These are phyloP conservation scores for Trichophyton simii DNA, from an alignment of 2,329 filamentous ascomycete species.

Conservation along the genomic window DNA sequence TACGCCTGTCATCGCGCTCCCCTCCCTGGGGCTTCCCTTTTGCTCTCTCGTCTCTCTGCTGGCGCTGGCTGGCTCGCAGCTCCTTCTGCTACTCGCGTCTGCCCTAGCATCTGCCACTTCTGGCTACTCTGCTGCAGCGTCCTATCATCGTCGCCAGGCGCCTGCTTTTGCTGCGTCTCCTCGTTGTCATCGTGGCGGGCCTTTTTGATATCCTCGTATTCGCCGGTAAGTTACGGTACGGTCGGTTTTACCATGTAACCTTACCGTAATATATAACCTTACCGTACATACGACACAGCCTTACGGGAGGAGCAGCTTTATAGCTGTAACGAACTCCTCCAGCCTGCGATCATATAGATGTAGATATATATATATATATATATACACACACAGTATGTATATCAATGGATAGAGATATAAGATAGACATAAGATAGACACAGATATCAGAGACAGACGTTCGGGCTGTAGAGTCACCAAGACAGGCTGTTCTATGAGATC, in stretches of 20 bases:
- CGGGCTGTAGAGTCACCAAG: too few relatives aligned
- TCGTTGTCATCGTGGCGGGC: not conserved
- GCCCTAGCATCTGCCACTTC: not conserved
- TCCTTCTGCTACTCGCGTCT: not conserved
- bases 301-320: not conserved
- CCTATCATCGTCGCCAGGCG: not conserved
- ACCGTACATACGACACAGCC: not conserved
- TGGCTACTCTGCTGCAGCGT: not conserved
- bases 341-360: not conserved
- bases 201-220: not conserved
- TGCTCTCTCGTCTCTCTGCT: not conserved
- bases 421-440: not conserved
- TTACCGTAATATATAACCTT: not conserved
- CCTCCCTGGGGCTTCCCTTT: not conserved
- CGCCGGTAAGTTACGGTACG: not conserved
- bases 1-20: not conserved
- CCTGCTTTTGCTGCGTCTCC: not conserved
- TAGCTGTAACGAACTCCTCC: not conserved
- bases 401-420: not conserved
- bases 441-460: not conserved
- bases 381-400: not conserved
- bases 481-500: not conserved
- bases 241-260: not conserved
- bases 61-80: not conserved
- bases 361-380: not conserved